A percentile compares a stretch with the other conserved stretches of the same genome.
phyloP scores from a whole-genome alignment of 208 protist species.

The Crithidia expoeki region DNA sequence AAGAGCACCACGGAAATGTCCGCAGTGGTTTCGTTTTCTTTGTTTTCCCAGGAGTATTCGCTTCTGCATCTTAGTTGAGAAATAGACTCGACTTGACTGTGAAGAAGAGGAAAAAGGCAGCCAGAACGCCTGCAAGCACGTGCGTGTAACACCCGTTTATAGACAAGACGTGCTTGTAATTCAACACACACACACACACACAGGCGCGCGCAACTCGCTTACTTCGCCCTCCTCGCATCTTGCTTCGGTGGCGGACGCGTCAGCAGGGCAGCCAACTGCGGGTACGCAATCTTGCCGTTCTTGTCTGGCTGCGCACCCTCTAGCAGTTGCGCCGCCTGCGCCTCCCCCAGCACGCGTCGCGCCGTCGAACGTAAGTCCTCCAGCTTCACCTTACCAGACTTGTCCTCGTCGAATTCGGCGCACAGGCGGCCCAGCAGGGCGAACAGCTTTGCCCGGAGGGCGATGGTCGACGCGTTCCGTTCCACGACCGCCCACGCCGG shows the following conservation, averaged over 20 bases:
- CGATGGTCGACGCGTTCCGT: constrained; percentile 44
- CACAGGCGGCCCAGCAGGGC: constrained; percentile 65
- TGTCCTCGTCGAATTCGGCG: constrained; percentile 66
- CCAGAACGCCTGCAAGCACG: too few relatives aligned
- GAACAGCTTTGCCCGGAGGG: constrained; percentile 66
- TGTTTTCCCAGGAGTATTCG: too few relatives aligned
- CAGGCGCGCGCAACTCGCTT: too few relatives aligned
- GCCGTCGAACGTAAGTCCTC: constrained; percentile 59
- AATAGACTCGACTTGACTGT: too few relatives aligned
- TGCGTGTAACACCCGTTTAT: too few relatives aligned
- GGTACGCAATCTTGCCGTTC: constrained; percentile 79
- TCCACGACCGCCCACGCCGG: constrained; percentile 59
- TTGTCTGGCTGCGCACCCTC: constrained; percentile 62
- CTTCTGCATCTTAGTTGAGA: too few relatives aligned
- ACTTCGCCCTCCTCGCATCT: not conserved
- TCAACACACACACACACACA: too few relatives aligned
- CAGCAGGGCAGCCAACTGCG: constrained; percentile 70
- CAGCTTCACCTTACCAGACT: constrained; percentile 65
- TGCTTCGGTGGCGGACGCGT: constrained; percentile 49
- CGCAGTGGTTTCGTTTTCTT: too few relatives aligned
- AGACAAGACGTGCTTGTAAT: too few relatives aligned
- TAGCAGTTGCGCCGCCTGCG: constrained; percentile 60
- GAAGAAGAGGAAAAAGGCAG: too few relatives aligned
- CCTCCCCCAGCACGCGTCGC: constrained; percentile 60
- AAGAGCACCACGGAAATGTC: too few relatives aligned